These are phyloP conservation scores for Achaetomiella virescens DNA, from an alignment of 495 filamentous ascomycete genomes.

Conservation along the genomic window DNA sequence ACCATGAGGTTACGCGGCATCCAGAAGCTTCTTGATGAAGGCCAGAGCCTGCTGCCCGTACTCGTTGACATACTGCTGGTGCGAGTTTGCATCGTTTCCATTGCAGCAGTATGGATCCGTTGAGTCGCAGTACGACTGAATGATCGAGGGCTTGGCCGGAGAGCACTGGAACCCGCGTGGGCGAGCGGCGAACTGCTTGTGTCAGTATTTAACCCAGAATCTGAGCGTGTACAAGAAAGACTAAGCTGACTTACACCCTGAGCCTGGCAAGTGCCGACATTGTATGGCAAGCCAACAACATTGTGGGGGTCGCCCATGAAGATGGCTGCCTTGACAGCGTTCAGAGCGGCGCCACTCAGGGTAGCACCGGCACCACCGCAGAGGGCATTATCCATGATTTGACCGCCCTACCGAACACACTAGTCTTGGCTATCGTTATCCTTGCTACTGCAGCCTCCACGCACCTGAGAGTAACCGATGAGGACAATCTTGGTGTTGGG, in stretches of 20 bases:
- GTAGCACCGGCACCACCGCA: constrained; percentile 49
- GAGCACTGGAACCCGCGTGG: constrained; percentile 50
- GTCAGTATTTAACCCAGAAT: neutral
- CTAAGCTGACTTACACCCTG: constrained; percentile 46
- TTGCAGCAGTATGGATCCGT: constrained; percentile 61
- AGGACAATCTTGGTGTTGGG: constrained; percentile 51
- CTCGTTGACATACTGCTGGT: constrained; percentile 52
- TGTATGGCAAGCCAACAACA: constrained; percentile 48
- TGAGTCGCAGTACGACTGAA: constrained; percentile 57
- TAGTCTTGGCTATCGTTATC: no score
- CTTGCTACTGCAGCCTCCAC: no score
- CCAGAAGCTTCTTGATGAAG: constrained; percentile 53
- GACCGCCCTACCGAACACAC: constrained; percentile 44
- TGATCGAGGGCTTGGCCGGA: constrained; percentile 38
- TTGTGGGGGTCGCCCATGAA: constrained; percentile 57
- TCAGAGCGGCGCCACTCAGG: constrained; percentile 28
- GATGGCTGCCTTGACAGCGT: constrained; percentile 48
- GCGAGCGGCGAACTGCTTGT: constrained; percentile 47
- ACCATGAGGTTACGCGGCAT: no score
- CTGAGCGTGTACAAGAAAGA: neutral
- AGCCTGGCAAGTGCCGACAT: constrained; percentile 54
- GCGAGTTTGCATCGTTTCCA: constrained; percentile 49
- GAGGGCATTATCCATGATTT: constrained; percentile 58
- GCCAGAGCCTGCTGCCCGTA: constrained; percentile 51
- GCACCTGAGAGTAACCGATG: constrained; percentile 59